phyloP scores from a whole-genome alignment of 2,329 filamentous ascomycete genomes.

The Helminthosporium solani region DNA sequence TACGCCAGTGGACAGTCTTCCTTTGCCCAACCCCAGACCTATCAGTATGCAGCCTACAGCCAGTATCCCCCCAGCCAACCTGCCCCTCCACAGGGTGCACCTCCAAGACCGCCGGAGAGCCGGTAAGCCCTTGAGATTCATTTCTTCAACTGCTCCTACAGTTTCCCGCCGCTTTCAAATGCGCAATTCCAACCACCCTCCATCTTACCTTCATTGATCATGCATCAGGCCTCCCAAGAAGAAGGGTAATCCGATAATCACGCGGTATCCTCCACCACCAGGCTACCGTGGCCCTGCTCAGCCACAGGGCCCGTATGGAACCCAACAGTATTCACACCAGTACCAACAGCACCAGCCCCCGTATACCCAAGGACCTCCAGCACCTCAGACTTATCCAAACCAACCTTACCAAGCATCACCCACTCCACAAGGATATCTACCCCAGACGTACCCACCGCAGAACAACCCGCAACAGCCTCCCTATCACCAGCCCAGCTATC shows the following conservation, averaged over 20 bases:
- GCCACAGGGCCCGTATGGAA: constrained; percentile 30
- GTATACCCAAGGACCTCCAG: constrained; percentile 25
- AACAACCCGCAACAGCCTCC: constrained; percentile 20
- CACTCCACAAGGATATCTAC: constrained; percentile 22
- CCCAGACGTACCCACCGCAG: constrained; percentile 26
- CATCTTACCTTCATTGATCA: constrained; percentile 13
- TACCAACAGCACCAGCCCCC: constrained; percentile 29
- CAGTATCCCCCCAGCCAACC: constrained; percentile 30
- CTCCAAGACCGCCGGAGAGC: constrained; percentile 29
- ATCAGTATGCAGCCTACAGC: constrained; percentile 32
- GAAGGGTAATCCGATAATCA: constrained; percentile 52
- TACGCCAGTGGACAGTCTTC: constrained; percentile 28
- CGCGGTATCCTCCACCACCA: constrained; percentile 52
- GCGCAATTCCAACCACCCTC: too few species aligned
- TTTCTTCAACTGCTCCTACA: too few species aligned
- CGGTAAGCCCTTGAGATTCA: constrained; percentile 29
- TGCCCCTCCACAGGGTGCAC: constrained; percentile 24
- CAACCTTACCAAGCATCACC: constrained; percentile 20
- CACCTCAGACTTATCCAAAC: not conserved
- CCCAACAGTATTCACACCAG: constrained; percentile 26
- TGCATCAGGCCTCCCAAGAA: constrained; percentile 41
- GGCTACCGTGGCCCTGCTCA: constrained; percentile 45
- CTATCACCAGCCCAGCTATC: constrained; percentile 19
- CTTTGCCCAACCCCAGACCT: constrained; percentile 30
- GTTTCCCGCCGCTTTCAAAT: too few species aligned